A percentile compares a stretch with the other conserved stretches of the same genome.
Evolutionary conservation across 2,329 filamentous ascomycete species (phyloP).

Genomic region (Aspergillus felis): DNA sequence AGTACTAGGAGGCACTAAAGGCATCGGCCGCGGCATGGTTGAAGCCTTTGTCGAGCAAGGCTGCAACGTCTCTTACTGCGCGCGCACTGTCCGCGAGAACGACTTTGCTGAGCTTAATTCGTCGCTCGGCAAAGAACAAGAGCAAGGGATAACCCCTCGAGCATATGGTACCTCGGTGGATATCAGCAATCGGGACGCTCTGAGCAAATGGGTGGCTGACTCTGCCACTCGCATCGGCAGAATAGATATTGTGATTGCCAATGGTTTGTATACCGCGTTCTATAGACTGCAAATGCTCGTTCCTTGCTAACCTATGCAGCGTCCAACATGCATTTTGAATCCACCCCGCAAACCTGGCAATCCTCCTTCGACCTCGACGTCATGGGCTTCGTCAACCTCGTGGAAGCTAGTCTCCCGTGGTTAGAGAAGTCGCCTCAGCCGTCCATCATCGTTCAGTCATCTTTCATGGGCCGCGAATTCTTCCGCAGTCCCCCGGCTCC

Average conservation of each 20-base stretch:
- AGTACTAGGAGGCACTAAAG: slow-evolving; percentile 13
- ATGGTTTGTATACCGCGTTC: slow-evolving; percentile 5
- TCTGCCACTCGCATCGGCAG: background rate
- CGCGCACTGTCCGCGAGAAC: slow-evolving; percentile 14
- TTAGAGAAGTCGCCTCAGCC: slow-evolving; percentile 11
- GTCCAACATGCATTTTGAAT: slow-evolving; percentile 16
- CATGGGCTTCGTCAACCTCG: slow-evolving; percentile 17
- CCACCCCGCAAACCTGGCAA: slow-evolving; percentile 13
- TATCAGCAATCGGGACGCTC: slow-evolving; percentile 8
- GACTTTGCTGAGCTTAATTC: slow-evolving; percentile 10
- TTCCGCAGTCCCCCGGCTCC: slow-evolving; percentile 17
- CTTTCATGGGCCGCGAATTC: slow-evolving; percentile 21
- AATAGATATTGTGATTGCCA: background rate
- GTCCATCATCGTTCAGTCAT: slow-evolving; percentile 19
- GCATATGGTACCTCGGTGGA: slow-evolving; percentile 16
- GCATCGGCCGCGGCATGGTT: slow-evolving; percentile 24
- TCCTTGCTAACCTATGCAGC: slow-evolving; percentile 1
- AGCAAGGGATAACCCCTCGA: slow-evolving; percentile 1
- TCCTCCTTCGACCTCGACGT: slow-evolving; percentile 15
- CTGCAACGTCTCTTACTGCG: slow-evolving; percentile 20
- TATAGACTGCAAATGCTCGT: slow-evolving; percentile 12
- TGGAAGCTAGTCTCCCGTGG: slow-evolving; percentile 11
- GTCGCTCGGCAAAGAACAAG: slow-evolving; percentile 1
- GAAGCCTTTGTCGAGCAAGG: slow-evolving; percentile 20
- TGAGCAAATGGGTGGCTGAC: slow-evolving; percentile 12